A percentile compares a stretch with the other conserved stretches of the same genome.
Conservation (phyloP, 2,329 filamentous ascomycete genomes). For the Xylaria sp. region DNA sequence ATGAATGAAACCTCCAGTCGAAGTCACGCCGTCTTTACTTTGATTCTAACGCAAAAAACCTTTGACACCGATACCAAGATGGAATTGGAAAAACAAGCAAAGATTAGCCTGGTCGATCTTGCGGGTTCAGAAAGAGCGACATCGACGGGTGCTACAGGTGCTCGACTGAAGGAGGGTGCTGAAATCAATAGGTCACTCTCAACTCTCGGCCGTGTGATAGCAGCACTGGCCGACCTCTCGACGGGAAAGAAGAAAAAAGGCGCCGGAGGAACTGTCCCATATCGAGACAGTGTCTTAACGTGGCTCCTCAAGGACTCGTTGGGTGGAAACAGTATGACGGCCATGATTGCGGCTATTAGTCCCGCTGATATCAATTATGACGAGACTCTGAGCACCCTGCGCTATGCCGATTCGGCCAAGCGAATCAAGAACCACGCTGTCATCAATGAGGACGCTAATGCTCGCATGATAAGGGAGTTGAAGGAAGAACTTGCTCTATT, state of each 20-base stretch:
- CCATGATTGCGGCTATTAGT: conserved; percentile 99
- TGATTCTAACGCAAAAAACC: conserved; percentile 94
- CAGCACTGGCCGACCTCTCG: conserved; percentile 89
- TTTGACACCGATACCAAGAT: conserved; percentile 93
- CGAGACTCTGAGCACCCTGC: conserved; percentile 92
- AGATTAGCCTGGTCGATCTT: conserved; percentile 97
- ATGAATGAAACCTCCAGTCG: conserved; percentile 99
- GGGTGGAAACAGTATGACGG: conserved; percentile 98
- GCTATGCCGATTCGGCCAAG: conserved; percentile 97
- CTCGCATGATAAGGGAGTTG: conserved; percentile 96
- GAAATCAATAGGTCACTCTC: conserved; percentile 98
- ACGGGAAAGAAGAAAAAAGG: conserved; percentile 85
- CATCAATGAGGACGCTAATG: conserved; percentile 98
- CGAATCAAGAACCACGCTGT: conserved; percentile 99
- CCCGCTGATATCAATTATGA: conserved; percentile 99
- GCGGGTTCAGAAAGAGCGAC: conserved; percentile 96
- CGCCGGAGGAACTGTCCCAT: conserved; percentile 81
- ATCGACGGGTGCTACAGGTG: conserved; percentile 96
- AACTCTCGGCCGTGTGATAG: conserved; percentile 96
- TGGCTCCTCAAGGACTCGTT: conserved; percentile 97
- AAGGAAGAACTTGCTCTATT: conserved; percentile 93
- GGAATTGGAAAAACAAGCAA: conserved; percentile 97
- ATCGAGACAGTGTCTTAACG: conserved; percentile 94
- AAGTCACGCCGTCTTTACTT: conserved; percentile 97
- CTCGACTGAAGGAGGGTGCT: conserved; percentile 93